phyloP scores from a whole-genome alignment of 371 early-diverging fungal genomes.

The Saksenaea oblongispora region DNA sequence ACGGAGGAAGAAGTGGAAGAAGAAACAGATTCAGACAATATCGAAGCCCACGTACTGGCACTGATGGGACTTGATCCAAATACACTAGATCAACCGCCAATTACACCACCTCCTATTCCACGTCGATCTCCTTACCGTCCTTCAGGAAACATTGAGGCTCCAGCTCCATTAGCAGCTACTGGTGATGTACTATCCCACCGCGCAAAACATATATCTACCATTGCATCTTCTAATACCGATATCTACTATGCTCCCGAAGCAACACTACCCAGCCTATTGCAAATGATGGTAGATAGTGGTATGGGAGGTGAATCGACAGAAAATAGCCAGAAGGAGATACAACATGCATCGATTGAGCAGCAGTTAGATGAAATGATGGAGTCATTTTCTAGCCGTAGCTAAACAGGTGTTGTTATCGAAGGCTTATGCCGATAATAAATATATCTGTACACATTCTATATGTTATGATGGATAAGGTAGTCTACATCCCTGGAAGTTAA shows the following conservation, averaged over 20 bases:
- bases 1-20: conserved; percentile 13
- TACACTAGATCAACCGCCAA: not conserved
- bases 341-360: conserved; percentile 31
- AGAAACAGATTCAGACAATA: conserved; percentile 11
- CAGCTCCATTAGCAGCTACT: not conserved
- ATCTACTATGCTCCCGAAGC: conserved; percentile 43
- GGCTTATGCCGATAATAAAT: not conserved
- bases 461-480: too few relatives aligned
- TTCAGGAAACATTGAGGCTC: conserved; percentile 11
- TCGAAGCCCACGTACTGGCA: conserved; percentile 11
- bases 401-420: not conserved
- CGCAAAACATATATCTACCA: conserved; percentile 18
- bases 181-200: not conserved
- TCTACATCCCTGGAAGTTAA: too few relatives aligned
- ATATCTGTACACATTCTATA: not conserved
- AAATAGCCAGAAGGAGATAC: conserved; percentile 4
- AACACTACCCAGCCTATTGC: conserved; percentile 34
- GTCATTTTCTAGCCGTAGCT: not conserved
- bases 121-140: conserved; percentile 39
- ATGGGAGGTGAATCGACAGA: not conserved
- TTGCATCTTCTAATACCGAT: conserved; percentile 23
- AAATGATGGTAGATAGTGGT: conserved; percentile 34
- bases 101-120: conserved; percentile 39
- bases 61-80: conserved; percentile 11
- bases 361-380: conserved; percentile 43